Evolutionary conservation across 2,329 filamentous ascomycete species (phyloP), one percentile per base, ranked within the genome.

Genomic region (Xylaria sp.): DNA sequence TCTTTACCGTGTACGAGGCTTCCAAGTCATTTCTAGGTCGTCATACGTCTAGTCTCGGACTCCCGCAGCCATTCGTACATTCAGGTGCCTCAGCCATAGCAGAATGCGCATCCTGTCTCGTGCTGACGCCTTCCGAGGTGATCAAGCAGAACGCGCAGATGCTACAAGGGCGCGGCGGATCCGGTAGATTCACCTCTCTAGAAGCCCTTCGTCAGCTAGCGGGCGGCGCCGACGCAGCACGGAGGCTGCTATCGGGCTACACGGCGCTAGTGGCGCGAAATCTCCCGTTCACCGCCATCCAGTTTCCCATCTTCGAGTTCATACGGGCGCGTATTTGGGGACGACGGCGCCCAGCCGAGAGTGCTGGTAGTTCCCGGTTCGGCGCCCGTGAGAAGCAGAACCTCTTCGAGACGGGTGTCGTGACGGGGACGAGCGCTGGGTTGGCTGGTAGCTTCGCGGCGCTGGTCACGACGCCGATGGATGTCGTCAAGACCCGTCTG

Each of bases 81-180:
- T 87, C 92, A 6, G 80, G 87, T 2, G 91, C 94, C 13, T 97
- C 93, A 1, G 91, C 90, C 1, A 82, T 89, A 18, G 94, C 91
- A 1, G 94, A 98, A 80, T 87, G 94, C 73, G 92, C 94, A 2
- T 94, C 93, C 5, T 97, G 94, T 78, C 85, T 94, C 23, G 92
- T 97, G 69, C 87, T 97, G 43, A 95, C 94, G 0, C 94, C 94
- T 0, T 93, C 94, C 15, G 94, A 97, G 79, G 93, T 97, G 8
- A 88, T 97, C 71, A 97, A 98, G 82, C 94, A 97, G 78, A 97
- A 97, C 80, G 94, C 94, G 0, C 94, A 97, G 80, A 94, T 97
- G 87, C 84, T 96, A 41, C 74, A 83, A 25, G 41, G 41, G 6
- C 46, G 23, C 46, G 6, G 41, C 41, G 13, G 39, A 18, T 72